phyloP scores from a whole-genome alignment of 2,329 filamentous ascomycete genomes.

The Calonectria hongkongensis region DNA sequence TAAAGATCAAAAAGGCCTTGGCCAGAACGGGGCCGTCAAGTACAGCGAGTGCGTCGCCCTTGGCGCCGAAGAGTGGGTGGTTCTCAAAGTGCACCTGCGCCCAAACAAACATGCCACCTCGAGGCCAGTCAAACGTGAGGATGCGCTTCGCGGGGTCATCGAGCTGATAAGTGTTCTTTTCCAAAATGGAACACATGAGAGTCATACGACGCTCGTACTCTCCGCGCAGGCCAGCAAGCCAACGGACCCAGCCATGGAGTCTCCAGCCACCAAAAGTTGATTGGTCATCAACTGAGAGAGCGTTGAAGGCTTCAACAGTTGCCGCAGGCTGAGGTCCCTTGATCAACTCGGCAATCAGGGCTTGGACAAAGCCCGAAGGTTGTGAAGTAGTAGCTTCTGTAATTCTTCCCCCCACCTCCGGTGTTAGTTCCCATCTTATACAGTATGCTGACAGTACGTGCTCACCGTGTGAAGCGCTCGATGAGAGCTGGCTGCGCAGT shows the following conservation, averaged over 20 bases:
- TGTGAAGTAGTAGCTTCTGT: constrained; percentile 87
- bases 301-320: constrained; percentile 63
- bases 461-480: constrained; percentile 76
- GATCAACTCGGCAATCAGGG: constrained; percentile 85
- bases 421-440: constrained; percentile 30
- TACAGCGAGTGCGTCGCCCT: constrained; percentile 59
- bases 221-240: constrained; percentile 89
- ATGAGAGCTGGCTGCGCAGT: constrained; percentile 87
- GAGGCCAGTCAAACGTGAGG: constrained; percentile 86
- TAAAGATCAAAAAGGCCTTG: constrained; percentile 81
- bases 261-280: constrained; percentile 79
- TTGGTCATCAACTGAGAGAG: constrained; percentile 68
- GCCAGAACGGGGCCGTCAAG: constrained; percentile 75
- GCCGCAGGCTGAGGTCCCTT: constrained; percentile 78
- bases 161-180: constrained; percentile 79
- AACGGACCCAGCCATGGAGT: constrained; percentile 90
- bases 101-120: constrained; percentile 96
- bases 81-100: constrained; percentile 81
- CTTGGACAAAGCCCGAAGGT: constrained; percentile 92
- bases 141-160: constrained; percentile 82
- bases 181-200: constrained; percentile 83
- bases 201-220: constrained; percentile 91
- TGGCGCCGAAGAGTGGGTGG: constrained; percentile 79
- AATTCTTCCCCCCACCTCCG: constrained; percentile 69
- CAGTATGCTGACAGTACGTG: neutral